phyloP scores from a whole-genome alignment of 352 stramenopile genomes.

The Pythium vanterpoolii region DNA sequence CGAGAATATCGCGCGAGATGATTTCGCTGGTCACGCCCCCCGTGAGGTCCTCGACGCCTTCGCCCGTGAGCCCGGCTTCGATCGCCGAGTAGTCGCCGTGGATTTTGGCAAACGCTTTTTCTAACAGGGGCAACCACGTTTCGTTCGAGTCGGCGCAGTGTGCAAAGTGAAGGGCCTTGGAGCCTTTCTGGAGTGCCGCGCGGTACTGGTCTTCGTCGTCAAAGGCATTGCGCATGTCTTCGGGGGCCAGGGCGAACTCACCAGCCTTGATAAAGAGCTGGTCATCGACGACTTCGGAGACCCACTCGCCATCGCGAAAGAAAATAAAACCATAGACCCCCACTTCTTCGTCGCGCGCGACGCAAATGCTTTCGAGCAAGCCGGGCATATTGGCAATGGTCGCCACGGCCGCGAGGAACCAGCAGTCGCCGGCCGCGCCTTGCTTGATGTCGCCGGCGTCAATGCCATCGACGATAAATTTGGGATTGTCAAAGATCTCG shows the following conservation, averaged over 20 bases:
- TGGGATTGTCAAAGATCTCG: slow-evolving; percentile 36
- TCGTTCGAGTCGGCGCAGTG: slow-evolving; percentile 53
- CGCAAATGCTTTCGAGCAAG: slow-evolving; percentile 62
- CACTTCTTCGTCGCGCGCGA: slow-evolving; percentile 43
- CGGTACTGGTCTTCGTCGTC: slow-evolving; percentile 28
- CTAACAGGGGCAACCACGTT: slow-evolving; percentile 80
- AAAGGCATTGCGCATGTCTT: slow-evolving; percentile 23
- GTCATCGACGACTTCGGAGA: slow-evolving; percentile 43
- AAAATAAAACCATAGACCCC: slow-evolving; percentile 53
- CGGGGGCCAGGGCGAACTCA: slow-evolving; percentile 26
- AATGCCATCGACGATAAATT: slow-evolving; percentile 52
- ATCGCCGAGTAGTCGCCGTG: slow-evolving; percentile 70
- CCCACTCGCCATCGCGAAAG: slow-evolving; percentile 47
- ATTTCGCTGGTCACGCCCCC: slow-evolving; percentile 36
- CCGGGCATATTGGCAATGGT: slow-evolving; percentile 64
- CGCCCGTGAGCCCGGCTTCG: slow-evolving; percentile 49
- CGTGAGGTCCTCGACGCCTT: slow-evolving; percentile 43
- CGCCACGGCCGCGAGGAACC: slow-evolving; percentile 72
- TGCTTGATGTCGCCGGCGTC: slow-evolving; percentile 69
- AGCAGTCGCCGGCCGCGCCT: slow-evolving; percentile 74
- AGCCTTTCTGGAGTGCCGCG: slow-evolving; percentile 28
- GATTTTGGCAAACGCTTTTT: slow-evolving; percentile 86
- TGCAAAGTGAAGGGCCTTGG: slow-evolving; percentile 36
- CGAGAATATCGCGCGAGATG: background rate
- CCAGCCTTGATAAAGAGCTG: slow-evolving; percentile 34